A percentile compares a stretch with the other conserved stretches of the same genome.
phyloP scores from a whole-genome alignment of 805 yeast species.

The Lipomyces chichibuensis region DNA sequence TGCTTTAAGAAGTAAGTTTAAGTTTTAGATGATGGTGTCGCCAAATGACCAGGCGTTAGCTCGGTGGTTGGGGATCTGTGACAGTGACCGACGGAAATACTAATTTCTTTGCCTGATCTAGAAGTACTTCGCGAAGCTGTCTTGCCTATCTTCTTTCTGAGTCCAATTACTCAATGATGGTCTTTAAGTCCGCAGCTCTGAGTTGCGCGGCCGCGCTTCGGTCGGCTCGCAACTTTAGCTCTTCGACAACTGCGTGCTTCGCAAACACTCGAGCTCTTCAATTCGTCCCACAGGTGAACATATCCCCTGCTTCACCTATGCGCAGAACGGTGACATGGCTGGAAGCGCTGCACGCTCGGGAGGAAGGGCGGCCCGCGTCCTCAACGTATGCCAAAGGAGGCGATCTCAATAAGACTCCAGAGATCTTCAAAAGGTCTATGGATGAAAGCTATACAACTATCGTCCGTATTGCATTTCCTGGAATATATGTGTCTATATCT shows the following conservation, averaged over 20 bases:
- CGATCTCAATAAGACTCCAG: slow-evolving; percentile 52
- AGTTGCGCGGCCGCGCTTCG: background rate
- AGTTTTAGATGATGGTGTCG: too few relatives aligned
- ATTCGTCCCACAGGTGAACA: slow-evolving; percentile 44
- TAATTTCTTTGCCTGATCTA: background rate
- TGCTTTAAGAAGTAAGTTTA: too few relatives aligned
- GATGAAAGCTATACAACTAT: slow-evolving; percentile 61
- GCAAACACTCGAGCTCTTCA: background rate
- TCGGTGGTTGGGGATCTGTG: too few relatives aligned
- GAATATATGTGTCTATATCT: background rate
- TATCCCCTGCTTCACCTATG: slow-evolving; percentile 46
- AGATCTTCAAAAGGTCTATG: slow-evolving; percentile 71
- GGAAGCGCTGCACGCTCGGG: slow-evolving; percentile 75
- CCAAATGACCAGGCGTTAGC: too few relatives aligned
- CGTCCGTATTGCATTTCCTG: background rate
- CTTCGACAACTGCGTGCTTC: background rate
- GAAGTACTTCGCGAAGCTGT: background rate
- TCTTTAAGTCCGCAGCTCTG: background rate
- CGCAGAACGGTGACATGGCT: slow-evolving; percentile 73
- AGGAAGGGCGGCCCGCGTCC: slow-evolving; percentile 67
- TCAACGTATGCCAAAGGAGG: slow-evolving; percentile 31
- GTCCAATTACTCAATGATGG: background rate
- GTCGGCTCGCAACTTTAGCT: background rate
- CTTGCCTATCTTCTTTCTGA: background rate
- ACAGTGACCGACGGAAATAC: too few relatives aligned